Evolutionary conservation across 805 yeast genomes (phyloP), one percentile per base, ranked within the genome.

Genomic region (Yarrowia sp.): DNA sequence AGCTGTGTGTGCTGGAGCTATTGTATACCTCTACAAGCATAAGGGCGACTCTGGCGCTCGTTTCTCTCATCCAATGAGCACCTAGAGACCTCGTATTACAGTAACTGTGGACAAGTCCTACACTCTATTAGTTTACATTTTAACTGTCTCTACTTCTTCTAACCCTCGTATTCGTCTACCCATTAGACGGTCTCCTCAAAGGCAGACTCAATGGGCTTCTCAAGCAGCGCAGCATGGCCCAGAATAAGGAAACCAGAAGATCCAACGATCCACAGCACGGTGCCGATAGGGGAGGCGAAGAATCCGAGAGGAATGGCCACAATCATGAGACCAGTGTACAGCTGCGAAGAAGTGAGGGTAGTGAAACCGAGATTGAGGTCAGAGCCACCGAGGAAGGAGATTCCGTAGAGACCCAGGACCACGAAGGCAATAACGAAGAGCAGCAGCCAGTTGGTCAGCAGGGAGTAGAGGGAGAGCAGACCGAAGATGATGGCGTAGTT

Each of bases 131-230:
- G 63, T 56, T 56, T 56, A 56, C 63, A 56, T 56, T 56, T 56
- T 56, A n/a, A 56, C 48, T 42, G 59, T 53, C 45, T 53, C 26
- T 55, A 42, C 65, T 40, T 10, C 16, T 42, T 19, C 32, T 7
- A 16, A 53, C 59, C 59, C 45, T 19, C 58, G 38, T 7, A 38
- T 5, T 45, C 35, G 35, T 14, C 8, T 4, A 14, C 35, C 3
- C 8, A 40, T 65, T 74, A 78, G 15, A 77, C 80, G 49, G 73
- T 72, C 65, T 89, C 91, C 77, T 92, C 97, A 76, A 94, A 95
- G 19, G 94, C 93, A 46, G 94, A 88, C 81, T 95, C 98, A 70
- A 93, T 88, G 22, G 99, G 99, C 80, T 94, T 95, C 77, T 95
- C 98, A 86, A 95, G 83, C 71, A 94, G 82, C 3, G 93, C 83